phyloP scores from a whole-genome alignment of 257 asterid genomes.

The Solanum medicagineum region DNA sequence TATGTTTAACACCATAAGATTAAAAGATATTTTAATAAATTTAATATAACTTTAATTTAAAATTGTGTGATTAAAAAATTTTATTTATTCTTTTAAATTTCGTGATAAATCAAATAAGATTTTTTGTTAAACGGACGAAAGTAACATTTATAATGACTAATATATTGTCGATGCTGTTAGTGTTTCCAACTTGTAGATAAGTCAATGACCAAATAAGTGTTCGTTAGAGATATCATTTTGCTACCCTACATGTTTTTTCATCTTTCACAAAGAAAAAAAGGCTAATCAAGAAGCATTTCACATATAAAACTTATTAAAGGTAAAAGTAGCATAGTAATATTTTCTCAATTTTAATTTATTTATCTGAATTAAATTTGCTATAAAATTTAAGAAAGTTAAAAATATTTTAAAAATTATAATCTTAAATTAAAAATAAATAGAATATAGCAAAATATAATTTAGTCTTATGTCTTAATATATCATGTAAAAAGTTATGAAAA shows the following conservation, averaged over 20 bases:
- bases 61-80: fast-evolving
- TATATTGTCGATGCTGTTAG: background rate
- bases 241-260: background rate
- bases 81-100: too few relatives aligned
- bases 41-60: too few relatives aligned
- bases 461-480: too few relatives aligned
- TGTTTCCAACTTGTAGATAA: background rate
- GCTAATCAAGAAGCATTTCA: background rate
- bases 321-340: background rate
- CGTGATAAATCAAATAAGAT: too few relatives aligned
- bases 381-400: too few relatives aligned
- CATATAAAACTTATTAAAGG: background rate
- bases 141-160: background rate
- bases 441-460: too few relatives aligned
- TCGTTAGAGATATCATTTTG: background rate
- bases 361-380: background rate
- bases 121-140: too few relatives aligned
- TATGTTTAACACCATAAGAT: too few relatives aligned
- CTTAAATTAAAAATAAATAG: too few relatives aligned
- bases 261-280: background rate
- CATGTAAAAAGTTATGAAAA: too few relatives aligned
- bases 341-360: background rate
- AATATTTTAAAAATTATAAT: background rate
- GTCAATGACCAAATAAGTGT: background rate
- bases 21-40: too few relatives aligned